These are phyloP conservation scores for Penicillium thymicola DNA, from an alignment of 2,329 filamentous ascomycete species.

Conservation along the genomic window DNA sequence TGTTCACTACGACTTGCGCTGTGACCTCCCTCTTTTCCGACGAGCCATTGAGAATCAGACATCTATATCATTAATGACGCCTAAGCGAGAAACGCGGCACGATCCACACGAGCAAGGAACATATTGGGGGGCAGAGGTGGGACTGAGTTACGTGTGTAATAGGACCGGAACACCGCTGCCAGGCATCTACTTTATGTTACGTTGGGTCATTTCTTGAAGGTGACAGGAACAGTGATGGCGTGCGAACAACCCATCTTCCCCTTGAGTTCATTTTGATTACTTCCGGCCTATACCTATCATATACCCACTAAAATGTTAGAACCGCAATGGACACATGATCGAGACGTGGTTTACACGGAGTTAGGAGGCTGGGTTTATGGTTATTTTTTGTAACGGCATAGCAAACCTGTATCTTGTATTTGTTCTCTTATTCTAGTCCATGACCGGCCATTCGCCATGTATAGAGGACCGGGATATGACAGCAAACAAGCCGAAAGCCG, in stretches of 20 bases:
- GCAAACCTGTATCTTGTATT: not conserved
- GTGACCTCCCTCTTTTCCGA: not conserved
- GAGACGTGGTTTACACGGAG: not conserved
- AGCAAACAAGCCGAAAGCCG: not conserved
- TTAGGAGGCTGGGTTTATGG: not conserved
- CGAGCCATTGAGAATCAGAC: not conserved
- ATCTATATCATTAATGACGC: not conserved
- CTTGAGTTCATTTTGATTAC: not conserved
- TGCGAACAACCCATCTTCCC: not conserved
- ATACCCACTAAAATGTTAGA: not conserved
- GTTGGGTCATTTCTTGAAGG: not conserved
- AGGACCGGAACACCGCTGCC: not conserved
- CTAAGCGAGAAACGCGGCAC: not conserved
- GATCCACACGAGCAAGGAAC: not conserved
- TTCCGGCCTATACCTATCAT: not conserved
- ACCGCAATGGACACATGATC: not conserved
- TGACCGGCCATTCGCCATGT: not conserved
- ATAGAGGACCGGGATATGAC: not conserved
- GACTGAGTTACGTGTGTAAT: not conserved
- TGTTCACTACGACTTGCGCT: not conserved
- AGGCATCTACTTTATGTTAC: not conserved
- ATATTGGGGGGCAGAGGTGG: not conserved
- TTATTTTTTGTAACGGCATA: too few species aligned
- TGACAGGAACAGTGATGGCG: not conserved
- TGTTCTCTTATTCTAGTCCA: not conserved